Evolutionary conservation across 164 flowering plant genomes (phyloP).

Genomic region (Aristolochia fimbriata): DNA sequence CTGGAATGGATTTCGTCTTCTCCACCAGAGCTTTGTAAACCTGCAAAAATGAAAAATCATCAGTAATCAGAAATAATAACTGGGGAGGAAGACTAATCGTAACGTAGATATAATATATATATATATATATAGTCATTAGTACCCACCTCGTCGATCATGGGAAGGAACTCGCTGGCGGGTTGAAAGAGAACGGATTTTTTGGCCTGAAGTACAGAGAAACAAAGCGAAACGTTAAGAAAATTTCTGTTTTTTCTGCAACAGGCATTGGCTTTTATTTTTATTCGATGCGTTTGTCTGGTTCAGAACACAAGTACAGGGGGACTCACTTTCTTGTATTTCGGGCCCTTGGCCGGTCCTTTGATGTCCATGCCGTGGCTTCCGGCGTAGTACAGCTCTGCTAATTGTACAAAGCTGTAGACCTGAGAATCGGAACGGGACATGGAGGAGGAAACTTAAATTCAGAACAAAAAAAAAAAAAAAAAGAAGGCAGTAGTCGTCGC

Average conservation of each 20-base stretch:
- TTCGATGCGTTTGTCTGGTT: background rate
- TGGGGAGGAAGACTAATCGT: too few species aligned
- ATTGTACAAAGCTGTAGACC: slow-evolving; percentile 59
- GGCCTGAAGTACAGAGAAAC: slow-evolving; percentile 6
- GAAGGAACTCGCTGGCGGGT: slow-evolving; percentile 15
- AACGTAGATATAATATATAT: too few species aligned
- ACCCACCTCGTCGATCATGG: slow-evolving; percentile 17
- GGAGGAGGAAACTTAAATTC: background rate
- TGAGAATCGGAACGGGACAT: slow-evolving; percentile 7
- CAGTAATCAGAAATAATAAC: background rate
- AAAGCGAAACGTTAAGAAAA: background rate
- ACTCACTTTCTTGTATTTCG: slow-evolving; percentile 31
- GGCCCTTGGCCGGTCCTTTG: slow-evolving; percentile 49
- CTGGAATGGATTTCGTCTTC: slow-evolving; percentile 59
- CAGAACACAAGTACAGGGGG: background rate
- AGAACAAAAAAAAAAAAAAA: background rate
- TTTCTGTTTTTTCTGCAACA: background rate
- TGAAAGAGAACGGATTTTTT: slow-evolving; percentile 10
- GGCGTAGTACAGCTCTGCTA: slow-evolving; percentile 71
- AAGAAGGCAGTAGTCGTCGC: too few species aligned
- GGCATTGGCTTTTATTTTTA: background rate
- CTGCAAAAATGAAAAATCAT: slow-evolving; percentile 18
- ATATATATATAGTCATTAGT: too few species aligned
- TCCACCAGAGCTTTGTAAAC: slow-evolving; percentile 55
- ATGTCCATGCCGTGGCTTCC: slow-evolving; percentile 98